Base-by-base conservation (phyloP, 768 basidiomycete species). In the Kwoniella dendrophila region DNA sequence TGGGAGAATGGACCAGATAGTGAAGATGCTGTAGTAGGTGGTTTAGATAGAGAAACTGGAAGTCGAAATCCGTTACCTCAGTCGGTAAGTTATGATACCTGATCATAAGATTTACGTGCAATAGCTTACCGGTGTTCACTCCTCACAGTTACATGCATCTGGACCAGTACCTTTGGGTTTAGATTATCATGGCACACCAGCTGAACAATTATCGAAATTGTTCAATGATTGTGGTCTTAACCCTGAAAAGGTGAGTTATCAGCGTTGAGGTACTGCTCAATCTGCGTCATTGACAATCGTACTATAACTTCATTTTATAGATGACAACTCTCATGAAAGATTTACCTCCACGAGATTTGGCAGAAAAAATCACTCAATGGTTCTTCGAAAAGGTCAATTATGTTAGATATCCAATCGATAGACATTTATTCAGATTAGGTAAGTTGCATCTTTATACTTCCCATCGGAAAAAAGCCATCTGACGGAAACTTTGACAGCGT, bases 171-270 rank as follows among this genome's bases (percentile, higher is more conserved):
- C 60, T 11, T 38, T 52, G n/a, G 60, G 60, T 29, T 62, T 74
- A n/a, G 76, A 79, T 51, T 50, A 75, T 3, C 76, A 77, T 51
- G 78, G 78, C 5, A 75, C 70, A 16, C 88, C 91, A 14, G 89
- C 86, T 3, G 90, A 93, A 75, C 92, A 90, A 67, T 80, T 94
- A 55, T 88, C 70, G 44, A 54, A 86, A 48, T 83, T 97, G 33
- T 88, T 95, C 33, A 88, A 89, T 78, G 92, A 97, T 76, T 97
- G 90, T 76, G 93, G 93, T 4, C 90, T 94, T 38, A 86, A 88
- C 18, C 90, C 92, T 1, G 89, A 91, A 62, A 92, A 92, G 64
- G 73, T 70, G 38, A 47, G 64, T 30, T 10, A 8, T 24, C n/a
- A 20, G 2, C 12, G 27, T n/a, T 44, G 26, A 20, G 14, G 47